Conservation (phyloP, 495 filamentous ascomycete genomes). For the Lichenothelia convexa region DNA sequence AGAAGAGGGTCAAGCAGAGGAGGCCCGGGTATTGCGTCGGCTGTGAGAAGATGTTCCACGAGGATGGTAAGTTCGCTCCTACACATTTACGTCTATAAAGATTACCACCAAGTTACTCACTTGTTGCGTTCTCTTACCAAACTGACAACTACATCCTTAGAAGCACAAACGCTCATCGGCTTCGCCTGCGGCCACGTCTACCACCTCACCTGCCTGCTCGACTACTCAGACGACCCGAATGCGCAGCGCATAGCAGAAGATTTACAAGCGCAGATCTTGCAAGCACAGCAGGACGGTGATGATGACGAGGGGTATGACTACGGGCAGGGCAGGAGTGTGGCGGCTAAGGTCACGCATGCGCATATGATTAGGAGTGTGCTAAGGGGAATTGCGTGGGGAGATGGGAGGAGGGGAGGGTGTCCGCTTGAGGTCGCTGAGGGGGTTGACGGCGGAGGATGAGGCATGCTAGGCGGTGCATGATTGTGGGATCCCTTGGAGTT, state of each 20-base stretch:
- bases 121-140: too few relatives aligned
- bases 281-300: constrained; percentile 25
- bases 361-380: constrained; percentile 56
- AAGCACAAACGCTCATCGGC: constrained; percentile 54
- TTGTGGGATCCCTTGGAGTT: too few relatives aligned
- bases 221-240: constrained; percentile 2
- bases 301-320: constrained; percentile 16
- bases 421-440: too few relatives aligned
- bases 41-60: constrained; percentile 13
- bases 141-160: constrained; percentile 15
- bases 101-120: too few relatives aligned
- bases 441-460: too few relatives aligned
- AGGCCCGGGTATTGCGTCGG: constrained; percentile 14
- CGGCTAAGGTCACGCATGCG: constrained; percentile 78
- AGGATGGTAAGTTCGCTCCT: constrained; percentile 34
- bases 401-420: too few relatives aligned
- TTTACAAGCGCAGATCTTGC: constrained; percentile 21
- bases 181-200: constrained; percentile 89
- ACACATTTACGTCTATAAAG: too few relatives aligned
- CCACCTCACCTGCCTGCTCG: constrained; percentile 65
- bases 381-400: too few relatives aligned
- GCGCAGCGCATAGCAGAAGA: constrained; percentile 19
- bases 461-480: too few relatives aligned
- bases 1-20: constrained; percentile 8
- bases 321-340: constrained; percentile 43